Evolutionary conservation across 352 stramenopile species (phyloP).

Genomic region (Phytophthora pluvialis): DNA sequence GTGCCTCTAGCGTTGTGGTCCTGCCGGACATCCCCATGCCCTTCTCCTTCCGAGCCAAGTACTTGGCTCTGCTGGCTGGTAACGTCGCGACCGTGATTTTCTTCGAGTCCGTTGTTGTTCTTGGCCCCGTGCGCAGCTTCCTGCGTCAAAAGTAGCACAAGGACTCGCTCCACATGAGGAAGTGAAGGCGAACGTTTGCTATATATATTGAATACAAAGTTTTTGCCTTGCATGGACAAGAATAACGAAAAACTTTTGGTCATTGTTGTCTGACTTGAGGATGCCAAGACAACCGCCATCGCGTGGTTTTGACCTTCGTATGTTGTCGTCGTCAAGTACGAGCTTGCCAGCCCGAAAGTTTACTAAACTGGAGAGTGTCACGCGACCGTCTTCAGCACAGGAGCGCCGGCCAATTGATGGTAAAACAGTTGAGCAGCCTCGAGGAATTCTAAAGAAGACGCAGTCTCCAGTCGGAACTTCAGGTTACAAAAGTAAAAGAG

Average conservation of each 20-base stretch:
- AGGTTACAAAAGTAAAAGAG: not conserved
- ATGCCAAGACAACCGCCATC: too few species aligned
- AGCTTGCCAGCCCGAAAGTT: constrained; percentile 9
- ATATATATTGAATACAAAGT: too few species aligned
- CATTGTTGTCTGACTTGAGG: too few species aligned
- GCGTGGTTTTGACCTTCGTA: not conserved
- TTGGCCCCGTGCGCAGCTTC: constrained; percentile 54
- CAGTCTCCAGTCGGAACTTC: constrained; percentile 2
- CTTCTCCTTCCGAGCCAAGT: constrained; percentile 40
- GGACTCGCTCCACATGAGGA: constrained; percentile 51
- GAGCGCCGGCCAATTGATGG: not conserved
- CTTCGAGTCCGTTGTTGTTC: constrained; percentile 50
- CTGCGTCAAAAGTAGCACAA: constrained; percentile 59
- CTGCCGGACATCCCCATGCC: constrained; percentile 60
- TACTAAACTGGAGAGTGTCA: not conserved
- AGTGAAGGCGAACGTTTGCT: constrained; percentile 18
- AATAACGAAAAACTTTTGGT: not conserved
- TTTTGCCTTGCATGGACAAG: not conserved
- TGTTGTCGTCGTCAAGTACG: constrained; percentile 14
- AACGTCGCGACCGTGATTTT: constrained; percentile 46
- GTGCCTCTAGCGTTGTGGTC: constrained; percentile 51
- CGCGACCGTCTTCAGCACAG: constrained; percentile 28
- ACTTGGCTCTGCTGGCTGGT: constrained; percentile 41
- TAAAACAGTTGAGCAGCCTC: not conserved
- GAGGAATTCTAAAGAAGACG: constrained; percentile 31